Percentiles rank a stretch among this genome's conserved stretches.
These are phyloP conservation scores for Arbutus unedo DNA, from an alignment of 148 eudicot species.

Conservation along the genomic window DNA sequence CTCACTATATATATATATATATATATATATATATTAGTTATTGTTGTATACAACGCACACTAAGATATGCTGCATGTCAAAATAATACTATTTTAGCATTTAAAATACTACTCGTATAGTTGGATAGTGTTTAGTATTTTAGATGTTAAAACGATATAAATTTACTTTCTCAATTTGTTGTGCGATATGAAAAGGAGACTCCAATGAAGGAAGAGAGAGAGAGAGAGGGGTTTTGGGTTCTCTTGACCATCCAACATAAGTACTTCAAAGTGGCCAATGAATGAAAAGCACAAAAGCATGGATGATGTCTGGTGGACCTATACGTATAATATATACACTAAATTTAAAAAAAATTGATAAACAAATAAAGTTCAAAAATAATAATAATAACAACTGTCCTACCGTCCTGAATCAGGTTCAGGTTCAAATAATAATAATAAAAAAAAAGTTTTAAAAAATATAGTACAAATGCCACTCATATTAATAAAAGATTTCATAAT, in stretches of 20 bases:
- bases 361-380: not conserved
- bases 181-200: no score
- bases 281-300: constrained; percentile 50
- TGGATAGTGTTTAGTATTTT: no score
- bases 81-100: no score
- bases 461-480: not conserved
- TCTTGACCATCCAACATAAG: constrained; percentile 44
- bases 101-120: no score
- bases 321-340: not conserved
- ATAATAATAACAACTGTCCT: not conserved
- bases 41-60: no score
- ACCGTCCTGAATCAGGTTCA: not conserved
- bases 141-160: no score
- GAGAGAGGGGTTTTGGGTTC: constrained; percentile 2
- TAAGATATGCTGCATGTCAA: no score
- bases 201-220: not conserved
- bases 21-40: no score
- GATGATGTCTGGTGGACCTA: constrained; percentile 20
- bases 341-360: not conserved
- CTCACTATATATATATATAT: no score
- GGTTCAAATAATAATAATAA: not conserved
- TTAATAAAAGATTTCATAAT: not conserved
- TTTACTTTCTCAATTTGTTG: no score
- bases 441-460: not conserved
- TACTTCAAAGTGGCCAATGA: constrained; percentile 54